These are phyloP conservation scores for Aureobasidium mangrovei DNA, from an alignment of 2,329 filamentous ascomycete species.

Conservation along the genomic window DNA sequence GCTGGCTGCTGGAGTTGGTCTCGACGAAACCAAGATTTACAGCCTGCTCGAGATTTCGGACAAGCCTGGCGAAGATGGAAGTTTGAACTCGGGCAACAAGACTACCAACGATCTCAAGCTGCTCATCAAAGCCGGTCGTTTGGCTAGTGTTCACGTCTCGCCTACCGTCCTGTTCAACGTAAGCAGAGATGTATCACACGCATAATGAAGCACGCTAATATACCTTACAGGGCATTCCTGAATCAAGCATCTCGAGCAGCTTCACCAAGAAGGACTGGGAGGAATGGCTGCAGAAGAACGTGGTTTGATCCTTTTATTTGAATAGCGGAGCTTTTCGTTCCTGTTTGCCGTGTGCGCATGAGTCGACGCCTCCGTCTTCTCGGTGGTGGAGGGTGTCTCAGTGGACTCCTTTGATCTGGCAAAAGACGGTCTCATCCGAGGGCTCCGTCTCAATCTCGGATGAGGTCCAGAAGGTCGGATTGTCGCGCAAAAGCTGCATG, in stretches of 20 bases:
- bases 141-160: slow-evolving; percentile 80
- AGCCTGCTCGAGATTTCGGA: slow-evolving; percentile 59
- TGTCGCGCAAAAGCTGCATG: slow-evolving; percentile 97
- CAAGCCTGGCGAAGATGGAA: slow-evolving; percentile 56
- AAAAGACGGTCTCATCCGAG: slow-evolving; percentile 40
- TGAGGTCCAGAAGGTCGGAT: slow-evolving; percentile 98
- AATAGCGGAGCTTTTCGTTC: too few relatives aligned
- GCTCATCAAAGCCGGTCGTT: slow-evolving; percentile 56
- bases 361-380: slow-evolving; percentile 33
- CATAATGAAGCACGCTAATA: slow-evolving; percentile 16
- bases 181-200: slow-evolving; percentile 10
- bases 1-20: slow-evolving; percentile 59
- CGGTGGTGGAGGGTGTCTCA: slow-evolving; percentile 47
- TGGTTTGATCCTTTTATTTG: slow-evolving; percentile 35
- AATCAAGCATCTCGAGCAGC: slow-evolving; percentile 65
- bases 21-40: slow-evolving; percentile 64
- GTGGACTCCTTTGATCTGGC: slow-evolving; percentile 44
- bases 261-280: slow-evolving; percentile 78
- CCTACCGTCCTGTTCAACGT: slow-evolving; percentile 83
- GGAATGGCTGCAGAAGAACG: slow-evolving; percentile 66
- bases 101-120: slow-evolving; percentile 81
- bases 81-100: slow-evolving; percentile 68
- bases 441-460: slow-evolving; percentile 75
- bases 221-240: slow-evolving; percentile 52
- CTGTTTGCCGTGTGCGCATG: too few relatives aligned